Conservation (phyloP, 768 basidiomycete species). For the Phlebiopsis gigantea region DNA sequence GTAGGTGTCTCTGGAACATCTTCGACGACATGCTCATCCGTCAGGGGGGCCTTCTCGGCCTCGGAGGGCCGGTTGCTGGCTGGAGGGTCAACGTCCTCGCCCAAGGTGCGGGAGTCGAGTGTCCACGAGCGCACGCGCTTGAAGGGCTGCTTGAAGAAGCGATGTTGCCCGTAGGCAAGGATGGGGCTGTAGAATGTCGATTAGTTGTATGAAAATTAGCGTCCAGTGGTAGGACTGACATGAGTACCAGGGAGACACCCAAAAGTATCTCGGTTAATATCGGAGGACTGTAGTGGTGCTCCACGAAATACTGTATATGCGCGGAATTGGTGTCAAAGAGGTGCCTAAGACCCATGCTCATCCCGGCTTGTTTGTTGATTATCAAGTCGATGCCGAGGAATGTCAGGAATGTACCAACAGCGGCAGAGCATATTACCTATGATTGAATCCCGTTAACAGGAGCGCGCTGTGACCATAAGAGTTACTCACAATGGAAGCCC, state of each 20-base stretch:
- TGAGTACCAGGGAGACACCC: slow-evolving; percentile 47
- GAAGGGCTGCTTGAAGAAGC: slow-evolving; percentile 46
- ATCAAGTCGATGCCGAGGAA: slow-evolving; percentile 52
- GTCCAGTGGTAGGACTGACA: slow-evolving; percentile 35
- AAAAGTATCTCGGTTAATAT: slow-evolving; percentile 45
- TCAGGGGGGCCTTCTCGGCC: not conserved
- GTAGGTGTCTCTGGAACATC: not conserved
- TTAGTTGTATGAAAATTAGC: not conserved
- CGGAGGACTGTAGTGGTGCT: slow-evolving; percentile 36
- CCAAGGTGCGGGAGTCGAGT: not conserved
- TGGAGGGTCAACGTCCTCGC: not conserved
- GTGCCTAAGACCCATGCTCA: slow-evolving; percentile 58
- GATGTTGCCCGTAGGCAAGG: slow-evolving; percentile 50
- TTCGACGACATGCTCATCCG: not conserved
- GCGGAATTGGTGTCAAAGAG: slow-evolving; percentile 58
- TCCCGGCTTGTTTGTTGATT: slow-evolving; percentile 52
- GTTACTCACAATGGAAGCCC: slow-evolving; percentile 44
- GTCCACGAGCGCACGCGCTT: not conserved
- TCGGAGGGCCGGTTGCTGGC: not conserved
- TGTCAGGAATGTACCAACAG: slow-evolving; percentile 55
- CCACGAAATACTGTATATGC: slow-evolving; percentile 44
- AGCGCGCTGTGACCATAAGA: slow-evolving; percentile 26
- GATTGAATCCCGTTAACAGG: slow-evolving; percentile 19
- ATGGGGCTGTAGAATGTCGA: slow-evolving; percentile 34
- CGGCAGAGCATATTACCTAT: slow-evolving; percentile 38